Conservation (phyloP, 2,329 filamentous ascomycete species). For the Spiromastix sp. region DNA sequence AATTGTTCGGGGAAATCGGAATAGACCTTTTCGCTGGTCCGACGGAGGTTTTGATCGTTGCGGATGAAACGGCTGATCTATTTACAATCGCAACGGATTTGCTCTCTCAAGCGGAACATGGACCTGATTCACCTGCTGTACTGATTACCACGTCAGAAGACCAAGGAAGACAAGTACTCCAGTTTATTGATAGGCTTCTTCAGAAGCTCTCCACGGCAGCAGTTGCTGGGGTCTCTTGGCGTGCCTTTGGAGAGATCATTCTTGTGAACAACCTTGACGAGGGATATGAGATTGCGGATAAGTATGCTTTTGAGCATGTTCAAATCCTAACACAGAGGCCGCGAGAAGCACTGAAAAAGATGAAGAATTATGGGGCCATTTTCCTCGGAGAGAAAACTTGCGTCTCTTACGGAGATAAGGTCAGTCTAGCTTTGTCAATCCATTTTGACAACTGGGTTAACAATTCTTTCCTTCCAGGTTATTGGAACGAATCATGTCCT, state of each 20-base stretch:
- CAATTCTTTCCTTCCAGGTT: no score
- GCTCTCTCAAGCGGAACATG: conserved; percentile 42
- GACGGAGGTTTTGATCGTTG: conserved; percentile 43
- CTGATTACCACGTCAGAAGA: conserved; percentile 38
- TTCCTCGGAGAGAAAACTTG: conserved; percentile 45
- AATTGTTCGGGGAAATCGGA: conserved; percentile 44
- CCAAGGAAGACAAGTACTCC: conserved; percentile 30
- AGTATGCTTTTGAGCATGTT: conserved; percentile 42
- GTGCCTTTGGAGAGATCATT: conserved; percentile 37
- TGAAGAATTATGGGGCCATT: conserved; percentile 41
- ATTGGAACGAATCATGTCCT: conserved; percentile 48
- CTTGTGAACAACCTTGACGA: conserved; percentile 35
- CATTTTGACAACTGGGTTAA: no score
- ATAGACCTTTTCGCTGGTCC: conserved; percentile 46
- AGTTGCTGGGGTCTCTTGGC: conserved; percentile 37
- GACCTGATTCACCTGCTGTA: conserved; percentile 41
- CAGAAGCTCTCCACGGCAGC: conserved; percentile 33
- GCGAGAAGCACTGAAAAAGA: conserved; percentile 40
- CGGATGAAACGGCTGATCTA: conserved; percentile 38
- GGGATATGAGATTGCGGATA: conserved; percentile 35
- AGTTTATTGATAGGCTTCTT: conserved; percentile 28
- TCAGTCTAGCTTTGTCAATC: conserved; percentile 11
- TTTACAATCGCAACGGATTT: conserved; percentile 38
- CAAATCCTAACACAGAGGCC: conserved; percentile 40
- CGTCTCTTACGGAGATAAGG: conserved; percentile 46